Evolutionary conservation across 2,329 filamentous ascomycete species (phyloP).

Genomic region (Microascus cirrosus): DNA sequence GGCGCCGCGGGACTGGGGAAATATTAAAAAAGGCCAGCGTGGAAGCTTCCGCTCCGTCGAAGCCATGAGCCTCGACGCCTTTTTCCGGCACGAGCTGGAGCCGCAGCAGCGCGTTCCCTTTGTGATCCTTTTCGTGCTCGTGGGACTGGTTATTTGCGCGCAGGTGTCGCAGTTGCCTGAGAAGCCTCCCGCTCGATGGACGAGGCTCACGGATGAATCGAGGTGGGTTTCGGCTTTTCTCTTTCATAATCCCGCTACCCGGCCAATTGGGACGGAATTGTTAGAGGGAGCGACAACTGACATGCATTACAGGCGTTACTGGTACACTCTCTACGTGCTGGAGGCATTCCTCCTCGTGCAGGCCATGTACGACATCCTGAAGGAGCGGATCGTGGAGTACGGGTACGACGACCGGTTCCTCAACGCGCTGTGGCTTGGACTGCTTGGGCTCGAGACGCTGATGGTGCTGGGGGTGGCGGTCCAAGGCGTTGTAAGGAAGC

Average conservation of each 20-base stretch:
- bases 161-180: constrained; percentile 10
- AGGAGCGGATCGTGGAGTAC: constrained; percentile 14
- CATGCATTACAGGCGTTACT: constrained; percentile 8
- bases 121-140: constrained; percentile 10
- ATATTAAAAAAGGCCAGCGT: background rate
- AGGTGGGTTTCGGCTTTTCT: background rate
- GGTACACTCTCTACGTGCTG: constrained; percentile 12
- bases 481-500: constrained; percentile 12
- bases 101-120: constrained; percentile 10
- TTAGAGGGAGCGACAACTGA: background rate
- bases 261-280: background rate
- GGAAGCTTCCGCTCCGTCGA: background rate
- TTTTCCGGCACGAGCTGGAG: background rate
- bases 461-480: constrained; percentile 29
- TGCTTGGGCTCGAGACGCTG: constrained; percentile 31
- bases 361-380: constrained; percentile 13
- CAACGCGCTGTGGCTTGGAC: constrained; percentile 34
- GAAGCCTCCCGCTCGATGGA: constrained; percentile 9
- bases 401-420: constrained; percentile 26
- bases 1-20: background rate
- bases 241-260: background rate
- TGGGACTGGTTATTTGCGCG: constrained; percentile 11
- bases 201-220: constrained; percentile 7
- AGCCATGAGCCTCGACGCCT: background rate
- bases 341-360: constrained; percentile 10